phyloP scores from a whole-genome alignment of 331 rosid species.

The Quercus phellos region DNA sequence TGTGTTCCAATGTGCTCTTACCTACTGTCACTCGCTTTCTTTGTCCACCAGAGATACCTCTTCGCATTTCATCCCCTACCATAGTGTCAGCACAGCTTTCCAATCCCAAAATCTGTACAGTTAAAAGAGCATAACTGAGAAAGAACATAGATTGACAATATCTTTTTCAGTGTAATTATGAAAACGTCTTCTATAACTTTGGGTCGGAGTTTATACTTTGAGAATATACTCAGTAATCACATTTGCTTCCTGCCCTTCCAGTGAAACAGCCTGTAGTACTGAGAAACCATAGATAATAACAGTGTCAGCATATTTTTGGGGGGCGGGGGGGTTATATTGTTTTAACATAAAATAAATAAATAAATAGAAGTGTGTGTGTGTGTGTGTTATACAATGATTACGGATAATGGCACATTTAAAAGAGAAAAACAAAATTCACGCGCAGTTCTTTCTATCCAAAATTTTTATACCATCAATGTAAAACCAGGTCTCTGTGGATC shows the following conservation, averaged over 20 bases:
- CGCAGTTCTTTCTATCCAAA: background rate
- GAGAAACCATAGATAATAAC: background rate
- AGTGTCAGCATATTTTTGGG: no score
- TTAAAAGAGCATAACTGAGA: background rate
- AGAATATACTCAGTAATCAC: conserved; percentile 73
- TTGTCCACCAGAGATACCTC: conserved; percentile 91
- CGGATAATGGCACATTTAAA: no score
- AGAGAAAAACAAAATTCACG: background rate
- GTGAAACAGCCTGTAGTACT: conserved; percentile 64
- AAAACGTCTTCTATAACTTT: no score
- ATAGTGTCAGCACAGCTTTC: conserved; percentile 83
- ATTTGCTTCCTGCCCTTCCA: conserved; percentile 77
- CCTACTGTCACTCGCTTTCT: conserved; percentile 84
- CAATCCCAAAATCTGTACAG: conserved; percentile 70
- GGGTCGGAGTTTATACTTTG: conserved; percentile 44
- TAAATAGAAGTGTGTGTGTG: no score
- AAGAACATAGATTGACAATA: background rate
- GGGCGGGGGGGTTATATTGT: no score
- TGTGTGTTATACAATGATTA: no score
- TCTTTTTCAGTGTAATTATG: background rate
- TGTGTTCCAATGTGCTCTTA: conserved; percentile 13
- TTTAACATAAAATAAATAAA: no score
- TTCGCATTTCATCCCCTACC: conserved; percentile 83
- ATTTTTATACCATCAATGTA: conserved; percentile 2
- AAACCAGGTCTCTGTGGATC: no score